These are phyloP conservation scores for Pichia sp. DNA, from an alignment of 1,139 yeast species.

Conservation along the genomic window DNA sequence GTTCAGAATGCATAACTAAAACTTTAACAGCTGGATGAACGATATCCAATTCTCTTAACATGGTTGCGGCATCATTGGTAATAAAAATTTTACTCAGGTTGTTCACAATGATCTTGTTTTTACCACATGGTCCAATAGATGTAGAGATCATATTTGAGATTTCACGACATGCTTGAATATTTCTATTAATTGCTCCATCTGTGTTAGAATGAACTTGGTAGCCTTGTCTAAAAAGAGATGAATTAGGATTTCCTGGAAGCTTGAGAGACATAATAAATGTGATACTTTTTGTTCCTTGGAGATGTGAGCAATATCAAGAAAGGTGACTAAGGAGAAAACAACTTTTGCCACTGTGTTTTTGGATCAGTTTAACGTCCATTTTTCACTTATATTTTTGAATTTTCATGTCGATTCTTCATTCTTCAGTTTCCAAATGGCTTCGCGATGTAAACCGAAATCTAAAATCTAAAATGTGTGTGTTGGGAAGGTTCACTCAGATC, in stretches of 20 bases:
- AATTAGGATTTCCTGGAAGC: constrained; percentile 87
- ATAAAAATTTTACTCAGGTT: constrained; percentile 74
- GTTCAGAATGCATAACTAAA: constrained; percentile 92
- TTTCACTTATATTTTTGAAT: not conserved
- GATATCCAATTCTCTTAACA: constrained; percentile 85
- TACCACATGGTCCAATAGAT: constrained; percentile 95
- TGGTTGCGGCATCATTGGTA: constrained; percentile 96
- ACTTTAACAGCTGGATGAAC: constrained; percentile 97
- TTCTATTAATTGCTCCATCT: constrained; percentile 91
- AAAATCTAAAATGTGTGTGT: no score
- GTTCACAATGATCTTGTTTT: constrained; percentile 92
- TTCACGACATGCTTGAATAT: constrained; percentile 91
- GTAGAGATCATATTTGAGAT: constrained; percentile 87
- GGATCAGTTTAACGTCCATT: not conserved
- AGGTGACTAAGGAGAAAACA: not conserved
- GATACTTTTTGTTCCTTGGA: no score
- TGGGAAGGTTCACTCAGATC: not conserved
- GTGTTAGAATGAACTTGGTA: constrained; percentile 81
- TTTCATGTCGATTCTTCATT: not conserved
- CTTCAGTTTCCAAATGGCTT: not conserved
- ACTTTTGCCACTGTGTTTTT: not conserved
- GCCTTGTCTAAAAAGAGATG: constrained; percentile 95
- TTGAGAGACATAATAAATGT: constrained; percentile 63
- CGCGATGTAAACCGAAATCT: not conserved
- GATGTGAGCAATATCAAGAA: not conserved